Percentiles rank a stretch among this genome's conserved stretches.
Conservation (phyloP, 768 basidiomycete species). For the Trametes elegans region DNA sequence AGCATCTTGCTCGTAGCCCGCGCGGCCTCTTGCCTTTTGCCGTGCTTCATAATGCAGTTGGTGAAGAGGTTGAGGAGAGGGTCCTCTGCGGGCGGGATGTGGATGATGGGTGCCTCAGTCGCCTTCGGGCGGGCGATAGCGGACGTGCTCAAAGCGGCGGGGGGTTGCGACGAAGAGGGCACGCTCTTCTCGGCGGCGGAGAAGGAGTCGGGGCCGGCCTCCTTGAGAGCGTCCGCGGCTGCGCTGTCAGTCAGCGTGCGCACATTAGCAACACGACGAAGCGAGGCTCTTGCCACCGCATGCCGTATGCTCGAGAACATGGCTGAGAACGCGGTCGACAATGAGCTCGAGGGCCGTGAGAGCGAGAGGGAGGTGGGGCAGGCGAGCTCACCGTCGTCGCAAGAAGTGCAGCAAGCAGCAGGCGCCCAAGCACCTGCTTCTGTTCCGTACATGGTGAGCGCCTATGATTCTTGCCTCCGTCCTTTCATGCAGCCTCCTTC, state of each 20-base stretch:
- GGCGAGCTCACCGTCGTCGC: neutral
- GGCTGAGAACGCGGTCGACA: no score
- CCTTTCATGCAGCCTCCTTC: no score
- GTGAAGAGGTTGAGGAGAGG: conserved; percentile 71
- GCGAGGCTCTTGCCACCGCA: neutral
- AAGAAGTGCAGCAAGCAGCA: neutral
- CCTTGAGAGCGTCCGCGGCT: neutral
- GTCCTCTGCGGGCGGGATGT: conserved; percentile 73
- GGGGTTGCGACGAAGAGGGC: neutral
- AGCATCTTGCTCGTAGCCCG: conserved; percentile 67
- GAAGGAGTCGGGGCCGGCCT: neutral
- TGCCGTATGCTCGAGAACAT: conserved; percentile 9
- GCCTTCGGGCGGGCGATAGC: neutral
- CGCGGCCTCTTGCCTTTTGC: conserved; percentile 66
- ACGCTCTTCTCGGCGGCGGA: neutral
- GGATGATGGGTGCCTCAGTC: conserved; percentile 19
- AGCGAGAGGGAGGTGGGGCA: neutral
- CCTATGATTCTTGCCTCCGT: no score
- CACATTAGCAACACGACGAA: neutral
- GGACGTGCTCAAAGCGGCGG: neutral
- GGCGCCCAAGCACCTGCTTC: no score
- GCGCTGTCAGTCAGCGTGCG: conserved; percentile 13
- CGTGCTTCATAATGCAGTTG: conserved; percentile 58
- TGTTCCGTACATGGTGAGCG: no score
- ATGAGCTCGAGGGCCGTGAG: neutral